Percentiles rank a stretch among this genome's conserved stretches.
Evolutionary conservation across 2,329 filamentous ascomycete species (phyloP).

Genomic region (Zymoseptoria brevis): DNA sequence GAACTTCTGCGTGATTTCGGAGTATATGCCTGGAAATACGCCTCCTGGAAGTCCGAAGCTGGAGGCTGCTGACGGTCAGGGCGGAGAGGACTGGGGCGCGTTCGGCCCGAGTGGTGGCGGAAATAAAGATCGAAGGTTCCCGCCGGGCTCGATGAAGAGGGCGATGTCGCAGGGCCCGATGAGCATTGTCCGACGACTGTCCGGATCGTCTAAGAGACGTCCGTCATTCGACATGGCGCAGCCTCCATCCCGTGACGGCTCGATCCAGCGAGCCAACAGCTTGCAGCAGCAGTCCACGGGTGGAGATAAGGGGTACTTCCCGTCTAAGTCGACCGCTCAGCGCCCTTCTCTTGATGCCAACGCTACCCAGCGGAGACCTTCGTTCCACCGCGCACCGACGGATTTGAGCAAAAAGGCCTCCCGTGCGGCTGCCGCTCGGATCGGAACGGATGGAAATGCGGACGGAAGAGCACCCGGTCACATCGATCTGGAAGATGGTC

Average conservation of each 20-base stretch:
- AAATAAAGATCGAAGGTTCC: slow-evolving; percentile 17
- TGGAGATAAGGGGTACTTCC: slow-evolving; percentile 4
- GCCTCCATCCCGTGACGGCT: not conserved
- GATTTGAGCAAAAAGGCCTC: slow-evolving; percentile 35
- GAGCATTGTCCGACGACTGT: slow-evolving; percentile 37
- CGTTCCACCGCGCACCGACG: slow-evolving; percentile 40
- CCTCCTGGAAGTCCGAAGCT: slow-evolving; percentile 57
- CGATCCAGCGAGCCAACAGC: slow-evolving; percentile 19
- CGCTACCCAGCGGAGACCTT: slow-evolving; percentile 24
- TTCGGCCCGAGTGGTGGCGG: slow-evolving; percentile 8
- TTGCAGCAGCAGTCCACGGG: slow-evolving; percentile 9
- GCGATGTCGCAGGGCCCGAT: slow-evolving; percentile 31
- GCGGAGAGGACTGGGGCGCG: slow-evolving; percentile 4
- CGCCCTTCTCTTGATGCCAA: not conserved
- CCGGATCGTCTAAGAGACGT: slow-evolving; percentile 23
- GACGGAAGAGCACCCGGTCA: slow-evolving; percentile 47
- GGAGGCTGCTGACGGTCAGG: slow-evolving; percentile 24
- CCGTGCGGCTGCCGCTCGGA: slow-evolving; percentile 26
- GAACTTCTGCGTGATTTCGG: slow-evolving; percentile 90
- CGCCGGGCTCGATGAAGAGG: slow-evolving; percentile 28
- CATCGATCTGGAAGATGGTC: slow-evolving; percentile 70
- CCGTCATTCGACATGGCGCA: slow-evolving; percentile 6
- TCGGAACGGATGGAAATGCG: slow-evolving; percentile 51
- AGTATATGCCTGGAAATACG: slow-evolving; percentile 71
- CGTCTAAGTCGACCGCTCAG: slow-evolving; percentile 1